A percentile compares a stretch with the other conserved stretches of the same genome.
Evolutionary conservation across 1,139 yeast species (phyloP).

Genomic region (Pichia inconspicua): DNA sequence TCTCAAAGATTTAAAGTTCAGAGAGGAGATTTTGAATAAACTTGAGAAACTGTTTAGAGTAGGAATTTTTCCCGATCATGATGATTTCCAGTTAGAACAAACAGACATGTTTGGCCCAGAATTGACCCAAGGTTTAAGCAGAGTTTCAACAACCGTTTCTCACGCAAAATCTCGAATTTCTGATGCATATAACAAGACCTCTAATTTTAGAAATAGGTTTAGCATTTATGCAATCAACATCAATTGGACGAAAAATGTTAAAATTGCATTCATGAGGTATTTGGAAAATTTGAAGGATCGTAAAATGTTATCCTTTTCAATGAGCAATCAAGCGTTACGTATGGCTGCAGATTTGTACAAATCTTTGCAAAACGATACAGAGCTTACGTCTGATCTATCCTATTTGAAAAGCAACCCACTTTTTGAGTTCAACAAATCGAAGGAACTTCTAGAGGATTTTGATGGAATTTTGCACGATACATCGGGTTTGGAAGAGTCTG

Average conservation of each 20-base stretch:
- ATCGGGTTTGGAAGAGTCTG: constrained; percentile 31
- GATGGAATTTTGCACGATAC: constrained; percentile 44
- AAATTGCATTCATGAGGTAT: constrained; percentile 58
- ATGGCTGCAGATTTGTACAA: constrained; percentile 45
- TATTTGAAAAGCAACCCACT: constrained; percentile 11
- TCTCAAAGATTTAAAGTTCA: constrained; percentile 31
- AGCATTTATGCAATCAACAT: constrained; percentile 69
- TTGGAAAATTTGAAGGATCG: constrained; percentile 53
- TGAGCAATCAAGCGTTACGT: constrained; percentile 66
- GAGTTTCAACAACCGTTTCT: constrained; percentile 28
- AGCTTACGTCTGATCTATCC: constrained; percentile 13
- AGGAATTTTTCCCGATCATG: constrained; percentile 25
- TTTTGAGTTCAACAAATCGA: constrained; percentile 18
- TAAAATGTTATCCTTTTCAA: constrained; percentile 49
- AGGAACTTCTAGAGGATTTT: constrained; percentile 37
- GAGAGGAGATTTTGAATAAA: constrained; percentile 31
- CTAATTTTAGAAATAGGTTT: constrained; percentile 64
- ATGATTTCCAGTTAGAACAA: constrained; percentile 19
- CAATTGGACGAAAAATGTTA: constrained; percentile 67
- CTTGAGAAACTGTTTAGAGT: constrained; percentile 28
- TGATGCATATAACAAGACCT: constrained; percentile 18
- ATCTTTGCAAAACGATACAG: constrained; percentile 1
- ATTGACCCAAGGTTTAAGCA: constrained; percentile 14
- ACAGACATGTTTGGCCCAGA: constrained; percentile 19
- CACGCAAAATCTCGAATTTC: constrained; percentile 26